Evolutionary conservation across 345 rosid species (phyloP), one percentile per base, ranked within the genome.

Genomic region (Boechera stricta): DNA sequence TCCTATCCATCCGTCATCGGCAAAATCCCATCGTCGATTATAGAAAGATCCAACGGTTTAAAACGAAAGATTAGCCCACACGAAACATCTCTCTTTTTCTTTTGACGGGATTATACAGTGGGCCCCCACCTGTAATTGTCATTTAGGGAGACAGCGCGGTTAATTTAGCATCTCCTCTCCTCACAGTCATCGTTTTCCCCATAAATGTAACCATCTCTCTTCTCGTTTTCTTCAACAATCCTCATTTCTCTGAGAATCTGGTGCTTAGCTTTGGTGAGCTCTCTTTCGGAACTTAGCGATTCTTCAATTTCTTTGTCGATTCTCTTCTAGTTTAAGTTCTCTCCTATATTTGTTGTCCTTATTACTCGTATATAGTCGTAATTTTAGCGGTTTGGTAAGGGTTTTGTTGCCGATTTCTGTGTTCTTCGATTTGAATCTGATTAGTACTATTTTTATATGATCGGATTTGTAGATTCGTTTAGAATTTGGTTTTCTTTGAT

Each of bases 81-180:
- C 61, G 77, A 78, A 58, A 78, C 64, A n/a, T 56, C 72, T 71
- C 54, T 38, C 9, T 63, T 24, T 41, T 41, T 29, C 42, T 7
- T 68, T 62, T 62, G 57, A 68, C 49, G 70, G 41, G 65, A 59
- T 54, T 35, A 45, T 39, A 38, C 38, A 38, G 77, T 65, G 69
- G 81, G 63, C 0, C 81, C 81, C 81, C 41, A 67, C 77, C 77
- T 72, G 81, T 78, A 67, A 57, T 65, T 77, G 39, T 65, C 72
- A 48, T n/a, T 32, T 58, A 58, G 5, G 29, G 21, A 0, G 12
- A 78, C 81, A 66, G 77, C 42, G 1, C 7, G 0, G 77, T 78
- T 66, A 59, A 33, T 66, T 66, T 78, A 78, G 77, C 77, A 52
- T 1, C 0, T 7, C 11, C 77, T 33, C 31, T 66, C 57, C 58